Evolutionary conservation across 2,329 filamentous ascomycete species (phyloP).

Genomic region (Truncatella angustata): DNA sequence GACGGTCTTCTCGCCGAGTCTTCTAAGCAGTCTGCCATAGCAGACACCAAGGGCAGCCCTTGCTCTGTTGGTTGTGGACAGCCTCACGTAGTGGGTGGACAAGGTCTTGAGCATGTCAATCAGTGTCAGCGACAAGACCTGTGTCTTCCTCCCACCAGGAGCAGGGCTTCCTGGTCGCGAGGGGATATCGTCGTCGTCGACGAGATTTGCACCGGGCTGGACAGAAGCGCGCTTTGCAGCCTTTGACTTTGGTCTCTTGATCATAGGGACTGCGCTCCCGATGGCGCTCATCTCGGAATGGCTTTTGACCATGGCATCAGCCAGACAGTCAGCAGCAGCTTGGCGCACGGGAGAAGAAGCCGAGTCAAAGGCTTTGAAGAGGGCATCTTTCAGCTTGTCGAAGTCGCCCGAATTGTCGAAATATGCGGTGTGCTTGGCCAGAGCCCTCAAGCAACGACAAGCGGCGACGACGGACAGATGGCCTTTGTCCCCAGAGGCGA

Average conservation of each 20-base stretch:
- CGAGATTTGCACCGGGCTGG: conserved; percentile 58
- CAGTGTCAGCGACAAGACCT: conserved; percentile 72
- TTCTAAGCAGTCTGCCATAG: conserved; percentile 77
- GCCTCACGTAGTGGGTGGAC: conserved; percentile 75
- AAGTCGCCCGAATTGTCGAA: conserved; percentile 90
- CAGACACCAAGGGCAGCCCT: conserved; percentile 83
- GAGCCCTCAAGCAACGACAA: conserved; percentile 73
- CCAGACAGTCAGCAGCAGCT: conserved; percentile 81
- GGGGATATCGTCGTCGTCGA: conserved; percentile 68
- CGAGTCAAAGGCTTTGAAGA: conserved; percentile 87
- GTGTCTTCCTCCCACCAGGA: conserved; percentile 62
- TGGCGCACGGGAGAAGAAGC: conserved; percentile 72
- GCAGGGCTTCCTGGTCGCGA: conserved; percentile 72
- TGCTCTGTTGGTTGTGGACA: conserved; percentile 74
- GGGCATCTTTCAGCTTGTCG: conserved; percentile 76
- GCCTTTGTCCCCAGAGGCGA: conserved; percentile 78
- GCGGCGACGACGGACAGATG: conserved; percentile 75
- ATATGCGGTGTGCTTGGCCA: conserved; percentile 71
- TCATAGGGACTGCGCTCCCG: conserved; percentile 49
- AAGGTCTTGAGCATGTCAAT: conserved; percentile 76
- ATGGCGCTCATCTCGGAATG: conserved; percentile 62
- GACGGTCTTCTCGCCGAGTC: conserved; percentile 77
- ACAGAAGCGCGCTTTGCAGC: conserved; percentile 57
- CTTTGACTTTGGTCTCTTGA: conserved; percentile 64
- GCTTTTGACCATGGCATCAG: conserved; percentile 77